Base-by-base conservation (phyloP, 257 asterid species). In the Linaria vulgaris region DNA sequence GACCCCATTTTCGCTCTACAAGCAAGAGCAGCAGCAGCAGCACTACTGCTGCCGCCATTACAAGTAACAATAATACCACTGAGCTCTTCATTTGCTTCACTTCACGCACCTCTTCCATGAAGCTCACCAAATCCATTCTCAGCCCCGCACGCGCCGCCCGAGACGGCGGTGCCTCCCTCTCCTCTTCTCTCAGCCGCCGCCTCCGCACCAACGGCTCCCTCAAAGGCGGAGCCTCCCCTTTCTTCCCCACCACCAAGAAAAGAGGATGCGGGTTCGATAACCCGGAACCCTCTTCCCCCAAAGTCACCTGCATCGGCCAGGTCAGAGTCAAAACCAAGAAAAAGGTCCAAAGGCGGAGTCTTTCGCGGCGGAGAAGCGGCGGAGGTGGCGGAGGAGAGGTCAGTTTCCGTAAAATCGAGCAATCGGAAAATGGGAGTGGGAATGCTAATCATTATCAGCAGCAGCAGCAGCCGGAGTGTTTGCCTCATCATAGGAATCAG, bases 291-390 rank as follows among this genome's bases (percentile, higher is more conserved):
- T 82, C 99, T 72, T 94, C 99, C 0, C 99, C 99, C 0, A 94
- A 94, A 53, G 99, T 94, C 9, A 94, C 99, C 14, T 94, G 97
- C 77, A 94, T 94, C 38, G 99, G 99, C 2, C 97, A 90, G 20
- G 97, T 94, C 1, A 76, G 99, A 11, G 99, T 94, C 20, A 94
- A 94, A 75, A 80, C 91, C 14, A 92, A 87, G 91, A 89, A 83
- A 34, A 89, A 85, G 59, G 87, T 66, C 21, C 94, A 84, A 20
- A 75, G 71, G 5, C 68, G 97, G 39, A 85, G 87, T 56, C 78
- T 89, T 30, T 92, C 99, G 4, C 71, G 69, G 5, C 56, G 90
- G 68, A 74, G 88, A 56, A 79, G 77, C 37, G 10, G 19, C 19
- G 92, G 86, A 5, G 96, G 82, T 39, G 83, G 77, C 37, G 10